These are phyloP conservation scores for Quercus rubra DNA, from an alignment of 306 rosid genomes.

Conservation along the genomic window DNA sequence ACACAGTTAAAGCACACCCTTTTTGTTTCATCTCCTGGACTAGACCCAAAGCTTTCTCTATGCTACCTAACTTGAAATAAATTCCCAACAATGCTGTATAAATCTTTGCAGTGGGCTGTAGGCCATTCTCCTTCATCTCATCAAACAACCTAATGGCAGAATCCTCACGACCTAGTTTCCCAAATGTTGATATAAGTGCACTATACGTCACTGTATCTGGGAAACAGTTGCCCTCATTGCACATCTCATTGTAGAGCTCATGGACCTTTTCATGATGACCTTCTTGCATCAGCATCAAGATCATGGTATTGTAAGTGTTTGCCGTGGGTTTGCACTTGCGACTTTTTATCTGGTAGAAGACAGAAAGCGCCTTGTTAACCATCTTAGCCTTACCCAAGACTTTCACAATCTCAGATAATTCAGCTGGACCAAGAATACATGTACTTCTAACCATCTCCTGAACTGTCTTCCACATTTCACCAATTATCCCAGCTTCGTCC, in stretches of 20 bases:
- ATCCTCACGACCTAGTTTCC: slow-evolving; percentile 64
- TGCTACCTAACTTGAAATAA: slow-evolving; percentile 60
- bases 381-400: slow-evolving; percentile 79
- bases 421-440: slow-evolving; percentile 49
- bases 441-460: slow-evolving; percentile 74
- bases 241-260: slow-evolving; percentile 89
- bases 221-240: slow-evolving; percentile 58
- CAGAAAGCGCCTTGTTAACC: slow-evolving; percentile 76
- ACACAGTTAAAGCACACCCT: slow-evolving; percentile 72
- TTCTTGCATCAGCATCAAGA: slow-evolving; percentile 83
- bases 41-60: slow-evolving; percentile 61
- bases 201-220: slow-evolving; percentile 84
- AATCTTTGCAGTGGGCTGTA: slow-evolving; percentile 74
- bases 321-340: slow-evolving; percentile 71
- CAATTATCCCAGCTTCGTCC: slow-evolving; percentile 52
- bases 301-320: slow-evolving; percentile 61
- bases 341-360: slow-evolving; percentile 76
- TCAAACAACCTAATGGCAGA: slow-evolving; percentile 71
- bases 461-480: slow-evolving; percentile 79
- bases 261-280: slow-evolving; percentile 82
- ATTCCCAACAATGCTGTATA: slow-evolving; percentile 67
- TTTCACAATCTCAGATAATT: slow-evolving; percentile 64
- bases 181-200: slow-evolving; percentile 68
- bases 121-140: slow-evolving; percentile 87
- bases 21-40: slow-evolving; percentile 65